Evolutionary conservation across 371 early-diverging fungal genomes (phyloP).

Genomic region (Coemansia sp.): DNA sequence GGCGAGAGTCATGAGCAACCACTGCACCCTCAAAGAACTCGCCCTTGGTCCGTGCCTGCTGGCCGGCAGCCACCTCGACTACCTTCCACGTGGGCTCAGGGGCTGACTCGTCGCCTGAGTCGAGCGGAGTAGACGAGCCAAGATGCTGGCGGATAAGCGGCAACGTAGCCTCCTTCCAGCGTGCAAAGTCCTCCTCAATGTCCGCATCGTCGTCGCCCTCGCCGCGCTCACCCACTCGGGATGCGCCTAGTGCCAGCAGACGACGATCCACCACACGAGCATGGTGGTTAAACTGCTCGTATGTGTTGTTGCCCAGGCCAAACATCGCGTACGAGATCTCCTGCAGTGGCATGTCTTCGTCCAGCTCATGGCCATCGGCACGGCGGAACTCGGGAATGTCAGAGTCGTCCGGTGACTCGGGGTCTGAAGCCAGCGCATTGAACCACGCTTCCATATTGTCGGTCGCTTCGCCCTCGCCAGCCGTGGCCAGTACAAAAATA

Average conservation of each 20-base stretch:
- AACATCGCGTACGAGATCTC: conserved; percentile 78
- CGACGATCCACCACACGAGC: conserved; percentile 66
- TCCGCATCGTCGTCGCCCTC: conserved; percentile 96
- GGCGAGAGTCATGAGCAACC: conserved; percentile 42
- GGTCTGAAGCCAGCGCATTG: conserved; percentile 78
- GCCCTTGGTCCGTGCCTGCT: conserved; percentile 37
- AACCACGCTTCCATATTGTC: conserved; percentile 87
- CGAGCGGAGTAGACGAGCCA: conserved; percentile 62
- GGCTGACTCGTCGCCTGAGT: conserved; percentile 36
- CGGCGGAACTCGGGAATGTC: conserved; percentile 68
- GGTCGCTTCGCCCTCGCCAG: conserved; percentile 93
- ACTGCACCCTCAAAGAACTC: conserved; percentile 35
- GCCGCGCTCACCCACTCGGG: conserved; percentile 77
- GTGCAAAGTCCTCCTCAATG: conserved; percentile 91
- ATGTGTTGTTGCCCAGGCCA: conserved; percentile 97
- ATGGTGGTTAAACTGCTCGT: conserved; percentile 92
- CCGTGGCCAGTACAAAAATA: conserved; percentile 87
- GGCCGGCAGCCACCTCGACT: conserved; percentile 20
- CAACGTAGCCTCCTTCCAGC: conserved; percentile 89
- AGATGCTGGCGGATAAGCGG: conserved; percentile 73
- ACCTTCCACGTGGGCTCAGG: conserved; percentile 55
- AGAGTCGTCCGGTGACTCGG: conserved; percentile 83
- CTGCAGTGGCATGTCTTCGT: conserved; percentile 60
- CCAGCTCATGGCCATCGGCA: conserved; percentile 54
- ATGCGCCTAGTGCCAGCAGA: conserved; percentile 70